Percentiles rank a stretch among this genome's conserved stretches.
Evolutionary conservation across 768 basidiomycete genomes (phyloP).

Genomic region (Calocera viscosa): DNA sequence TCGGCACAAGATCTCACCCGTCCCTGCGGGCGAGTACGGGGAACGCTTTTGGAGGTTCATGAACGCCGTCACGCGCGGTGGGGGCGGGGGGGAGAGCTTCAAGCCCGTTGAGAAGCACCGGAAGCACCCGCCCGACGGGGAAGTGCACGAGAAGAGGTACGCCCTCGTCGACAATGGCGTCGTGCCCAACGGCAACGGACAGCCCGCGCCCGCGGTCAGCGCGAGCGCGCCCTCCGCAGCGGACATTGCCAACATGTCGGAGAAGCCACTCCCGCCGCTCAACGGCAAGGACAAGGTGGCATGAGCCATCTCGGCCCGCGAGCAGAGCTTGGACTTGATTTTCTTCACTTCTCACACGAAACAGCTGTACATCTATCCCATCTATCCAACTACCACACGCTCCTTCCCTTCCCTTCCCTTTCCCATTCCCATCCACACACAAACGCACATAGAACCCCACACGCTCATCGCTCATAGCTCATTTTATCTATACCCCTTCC

Average conservation of each 20-base stretch:
- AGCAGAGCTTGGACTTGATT: no score
- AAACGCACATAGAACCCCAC: no score
- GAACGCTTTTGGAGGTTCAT: conserved; percentile 81
- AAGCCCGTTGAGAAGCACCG: conserved; percentile 25
- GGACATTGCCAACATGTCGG: background rate
- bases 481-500: no score
- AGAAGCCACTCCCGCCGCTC: background rate
- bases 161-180: background rate
- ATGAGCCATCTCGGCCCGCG: no score
- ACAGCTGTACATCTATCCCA: no score
- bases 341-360: no score
- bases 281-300: conserved; percentile 5
- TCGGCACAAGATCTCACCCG: conserved; percentile 90
- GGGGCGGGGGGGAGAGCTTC: conserved; percentile 48
- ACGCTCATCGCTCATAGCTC: no score
- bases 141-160: background rate
- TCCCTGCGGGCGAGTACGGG: conserved; percentile 75
- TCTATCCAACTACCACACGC: no score
- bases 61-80: conserved; percentile 73
- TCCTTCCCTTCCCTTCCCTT: no score
- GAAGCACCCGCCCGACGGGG: background rate
- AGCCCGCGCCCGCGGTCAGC: background rate
- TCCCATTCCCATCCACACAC: no score
- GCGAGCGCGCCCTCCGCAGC: background rate
- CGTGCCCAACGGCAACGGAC: background rate